Evolutionary conservation across 345 rosid genomes (phyloP).

Genomic region (Cardamine chenopodiifolia): DNA sequence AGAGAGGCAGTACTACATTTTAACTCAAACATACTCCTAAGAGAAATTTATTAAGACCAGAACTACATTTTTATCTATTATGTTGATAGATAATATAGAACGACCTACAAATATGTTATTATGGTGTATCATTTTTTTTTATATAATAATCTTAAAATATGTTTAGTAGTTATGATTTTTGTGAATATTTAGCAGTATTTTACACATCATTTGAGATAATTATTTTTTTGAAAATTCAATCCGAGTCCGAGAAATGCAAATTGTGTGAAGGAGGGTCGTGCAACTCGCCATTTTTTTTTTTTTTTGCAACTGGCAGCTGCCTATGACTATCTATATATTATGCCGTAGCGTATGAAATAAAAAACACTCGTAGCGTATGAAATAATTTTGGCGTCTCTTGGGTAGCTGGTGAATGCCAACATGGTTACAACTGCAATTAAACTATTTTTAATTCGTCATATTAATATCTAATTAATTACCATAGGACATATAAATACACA

Average conservation of each 20-base stretch:
- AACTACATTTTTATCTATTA: not conserved
- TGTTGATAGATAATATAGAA: not conserved
- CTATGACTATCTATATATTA: no score
- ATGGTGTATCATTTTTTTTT: not conserved
- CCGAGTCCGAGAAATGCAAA: not conserved
- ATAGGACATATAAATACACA: not conserved
- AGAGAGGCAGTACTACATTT: no score
- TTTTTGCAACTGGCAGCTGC: not conserved
- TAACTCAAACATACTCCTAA: not conserved
- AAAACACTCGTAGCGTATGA: not conserved
- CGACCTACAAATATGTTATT: not conserved
- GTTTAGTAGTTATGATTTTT: not conserved
- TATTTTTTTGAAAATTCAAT: not conserved
- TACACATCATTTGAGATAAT: not conserved
- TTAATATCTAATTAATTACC: slow-evolving; percentile 14
- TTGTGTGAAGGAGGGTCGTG: not conserved
- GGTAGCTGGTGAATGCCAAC: slow-evolving; percentile 27
- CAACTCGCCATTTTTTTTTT: not conserved
- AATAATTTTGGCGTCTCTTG: slow-evolving; percentile 3
- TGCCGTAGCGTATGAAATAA: no score
- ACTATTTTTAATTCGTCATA: slow-evolving; percentile 4
- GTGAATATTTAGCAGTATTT: not conserved
- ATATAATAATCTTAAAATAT: not conserved
- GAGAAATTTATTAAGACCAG: not conserved
- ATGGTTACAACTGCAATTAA: slow-evolving; percentile 33